Percentiles rank a stretch among this genome's conserved stretches.
These are phyloP conservation scores for Penicillium canescens DNA, from an alignment of 495 filamentous ascomycete genomes.

Conservation along the genomic window DNA sequence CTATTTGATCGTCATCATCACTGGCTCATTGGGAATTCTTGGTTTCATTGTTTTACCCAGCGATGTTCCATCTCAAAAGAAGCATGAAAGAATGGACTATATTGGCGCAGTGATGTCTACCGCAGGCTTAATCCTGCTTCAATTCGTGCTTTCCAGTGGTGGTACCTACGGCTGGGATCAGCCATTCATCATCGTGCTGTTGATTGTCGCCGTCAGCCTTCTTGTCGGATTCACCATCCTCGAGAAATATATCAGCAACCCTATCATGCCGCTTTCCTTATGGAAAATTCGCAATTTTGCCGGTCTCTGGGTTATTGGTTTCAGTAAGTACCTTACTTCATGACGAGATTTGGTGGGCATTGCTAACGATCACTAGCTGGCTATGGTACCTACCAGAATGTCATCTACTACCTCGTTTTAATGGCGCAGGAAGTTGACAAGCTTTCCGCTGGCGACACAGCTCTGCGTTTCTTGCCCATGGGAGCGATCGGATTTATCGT, in stretches of 20 bases:
- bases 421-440: slow-evolving; percentile 36
- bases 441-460: slow-evolving; percentile 33
- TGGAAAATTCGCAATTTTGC: slow-evolving; percentile 41
- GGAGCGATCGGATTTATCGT: slow-evolving; percentile 36
- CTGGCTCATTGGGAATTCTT: slow-evolving; percentile 26
- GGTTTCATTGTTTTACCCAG: slow-evolving; percentile 35
- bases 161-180: slow-evolving; percentile 46
- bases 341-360: neutral
- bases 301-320: slow-evolving; percentile 38
- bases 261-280: slow-evolving; percentile 35
- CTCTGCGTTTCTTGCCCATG: slow-evolving; percentile 38
- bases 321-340: slow-evolving; percentile 25
- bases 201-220: slow-evolving; percentile 40
- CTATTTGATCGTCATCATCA: slow-evolving; percentile 36
- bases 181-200: slow-evolving; percentile 46
- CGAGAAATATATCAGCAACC: slow-evolving; percentile 34
- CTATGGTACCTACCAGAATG: slow-evolving; percentile 41
- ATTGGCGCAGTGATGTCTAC: slow-evolving; percentile 35
- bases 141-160: slow-evolving; percentile 39
- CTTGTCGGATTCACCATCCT: slow-evolving; percentile 39
- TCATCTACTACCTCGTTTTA: slow-evolving; percentile 42
- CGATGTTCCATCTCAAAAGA: slow-evolving; percentile 18
- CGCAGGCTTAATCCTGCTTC: slow-evolving; percentile 35
- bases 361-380: slow-evolving; percentile 27
- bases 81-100: slow-evolving; percentile 33